Evolutionary conservation across 257 asterid genomes (phyloP), one percentile per base, ranked within the genome.

Genomic region (Salvia splendens): DNA sequence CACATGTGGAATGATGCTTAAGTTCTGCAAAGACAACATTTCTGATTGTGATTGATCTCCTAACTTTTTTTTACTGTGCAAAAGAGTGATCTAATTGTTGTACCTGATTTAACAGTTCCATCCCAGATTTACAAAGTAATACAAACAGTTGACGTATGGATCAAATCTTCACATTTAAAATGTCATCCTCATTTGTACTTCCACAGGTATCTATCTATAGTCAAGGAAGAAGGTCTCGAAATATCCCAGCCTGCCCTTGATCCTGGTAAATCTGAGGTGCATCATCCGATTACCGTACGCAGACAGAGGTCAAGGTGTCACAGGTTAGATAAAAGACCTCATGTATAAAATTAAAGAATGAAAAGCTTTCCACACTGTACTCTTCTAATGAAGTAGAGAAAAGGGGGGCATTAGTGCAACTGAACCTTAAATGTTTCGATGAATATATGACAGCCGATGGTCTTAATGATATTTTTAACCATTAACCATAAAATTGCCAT

Each of bases 181-280:
- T 64, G 50, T 17, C 9, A 20, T 48, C 14, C 12, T 60, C 43
- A 32, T 12, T 53, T 58, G 74, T 79, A 73, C 64, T 10, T 78
- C 7, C 59, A 33, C 77, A 92, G 98, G 81, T 92, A 92, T 69
- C 5, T 88, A 69, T 80, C 95, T 16, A 86, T 92, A 58, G 73
- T 87, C 62, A 86, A 82, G 81, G 87, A 82, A 68, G 98, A 89
- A 79, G 96, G 95, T 35, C 95, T 92, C 45, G 97, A 89, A 69
- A 89, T 92, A 73, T 92, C 98, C 48, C 98, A 92, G 71, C 98
- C 98, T 5, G 98, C 92, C 64, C 91, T 89, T 65, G 96, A 89
- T 73, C 83, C 79, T 46, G 47, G 71, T 3, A 81, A 72, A 76
- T 92, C 98, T 0, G 83, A 77, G 79, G 80, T 92, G 69, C 95